phyloP scores from a whole-genome alignment of 2,329 filamentous ascomycete genomes.

The Fusarium udum region DNA sequence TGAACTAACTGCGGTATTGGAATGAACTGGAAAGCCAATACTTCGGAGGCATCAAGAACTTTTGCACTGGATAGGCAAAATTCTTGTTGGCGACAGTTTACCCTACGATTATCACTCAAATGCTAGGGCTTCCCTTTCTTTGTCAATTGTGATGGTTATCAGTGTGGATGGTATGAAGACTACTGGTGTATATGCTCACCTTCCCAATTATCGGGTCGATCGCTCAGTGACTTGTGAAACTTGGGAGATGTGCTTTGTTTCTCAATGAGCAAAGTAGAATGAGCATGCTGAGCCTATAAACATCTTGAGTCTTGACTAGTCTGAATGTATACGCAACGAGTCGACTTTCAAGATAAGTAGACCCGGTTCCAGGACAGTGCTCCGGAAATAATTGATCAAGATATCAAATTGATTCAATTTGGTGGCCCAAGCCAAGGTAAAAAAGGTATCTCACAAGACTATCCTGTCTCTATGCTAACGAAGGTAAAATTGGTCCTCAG shows the following conservation, averaged over 20 bases:
- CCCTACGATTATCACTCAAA: neutral
- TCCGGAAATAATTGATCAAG: neutral
- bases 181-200: neutral
- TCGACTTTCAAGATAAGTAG: neutral
- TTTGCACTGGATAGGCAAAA: neutral
- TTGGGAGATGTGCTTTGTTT: neutral
- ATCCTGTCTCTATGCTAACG: slow-evolving; percentile 27
- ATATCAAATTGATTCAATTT: slow-evolving; percentile 22
- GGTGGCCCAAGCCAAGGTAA: slow-evolving; percentile 1
- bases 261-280: neutral
- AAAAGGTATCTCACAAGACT: slow-evolving; percentile 26
- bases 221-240: neutral
- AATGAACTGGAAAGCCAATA: neutral
- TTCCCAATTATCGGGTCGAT: neutral
- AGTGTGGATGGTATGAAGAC: neutral
- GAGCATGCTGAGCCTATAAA: neutral
- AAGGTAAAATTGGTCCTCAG: slow-evolving; percentile 30
- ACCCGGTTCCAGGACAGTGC: neutral
- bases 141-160: neutral
- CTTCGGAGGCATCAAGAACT: neutral
- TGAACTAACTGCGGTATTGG: neutral
- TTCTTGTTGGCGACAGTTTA: neutral
- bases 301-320: neutral
- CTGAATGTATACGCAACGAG: neutral
- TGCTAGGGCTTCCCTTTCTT: neutral